A percentile compares a stretch with the other conserved stretches of the same genome.
Evolutionary conservation across 352 stramenopile species (phyloP).

Genomic region (Elongisporangium senticosum): DNA sequence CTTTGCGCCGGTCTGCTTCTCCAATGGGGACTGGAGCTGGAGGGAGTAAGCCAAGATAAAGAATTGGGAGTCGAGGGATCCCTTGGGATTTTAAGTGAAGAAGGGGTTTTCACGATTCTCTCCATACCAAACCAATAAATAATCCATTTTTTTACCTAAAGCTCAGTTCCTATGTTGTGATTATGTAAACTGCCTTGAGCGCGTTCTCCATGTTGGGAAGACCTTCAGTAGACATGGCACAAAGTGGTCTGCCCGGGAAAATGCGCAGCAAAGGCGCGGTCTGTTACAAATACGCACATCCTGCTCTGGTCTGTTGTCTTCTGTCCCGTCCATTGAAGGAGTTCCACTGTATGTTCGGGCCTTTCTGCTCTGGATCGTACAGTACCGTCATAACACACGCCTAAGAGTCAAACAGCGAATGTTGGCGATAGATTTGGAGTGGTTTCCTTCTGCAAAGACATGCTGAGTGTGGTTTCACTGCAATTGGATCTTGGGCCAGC

Average conservation of each 20-base stretch:
- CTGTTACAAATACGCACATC: not conserved
- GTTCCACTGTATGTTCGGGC: not conserved
- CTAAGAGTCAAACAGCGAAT: too few species aligned
- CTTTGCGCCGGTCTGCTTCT: not conserved
- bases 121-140: slow-evolving; percentile 20
- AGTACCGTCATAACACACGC: not conserved
- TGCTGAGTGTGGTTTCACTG: not conserved
- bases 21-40: slow-evolving; percentile 4
- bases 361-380: not conserved
- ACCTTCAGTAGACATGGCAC: not conserved
- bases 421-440: not conserved
- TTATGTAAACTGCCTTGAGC: not conserved
- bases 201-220: not conserved
- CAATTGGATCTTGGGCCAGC: not conserved
- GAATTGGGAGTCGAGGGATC: slow-evolving; percentile 45
- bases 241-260: not conserved
- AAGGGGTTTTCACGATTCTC: slow-evolving; percentile 57
- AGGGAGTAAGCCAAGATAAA: slow-evolving; percentile 24
- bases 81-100: slow-evolving; percentile 39
- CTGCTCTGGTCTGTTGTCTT: not conserved
- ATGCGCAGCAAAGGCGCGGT: not conserved
- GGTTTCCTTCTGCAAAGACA: not conserved
- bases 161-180: not conserved
- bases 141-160: not conserved
- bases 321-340: not conserved